These are phyloP conservation scores for Fusarium nelsonii DNA, from an alignment of 2,329 filamentous ascomycete genomes.

Conservation along the genomic window DNA sequence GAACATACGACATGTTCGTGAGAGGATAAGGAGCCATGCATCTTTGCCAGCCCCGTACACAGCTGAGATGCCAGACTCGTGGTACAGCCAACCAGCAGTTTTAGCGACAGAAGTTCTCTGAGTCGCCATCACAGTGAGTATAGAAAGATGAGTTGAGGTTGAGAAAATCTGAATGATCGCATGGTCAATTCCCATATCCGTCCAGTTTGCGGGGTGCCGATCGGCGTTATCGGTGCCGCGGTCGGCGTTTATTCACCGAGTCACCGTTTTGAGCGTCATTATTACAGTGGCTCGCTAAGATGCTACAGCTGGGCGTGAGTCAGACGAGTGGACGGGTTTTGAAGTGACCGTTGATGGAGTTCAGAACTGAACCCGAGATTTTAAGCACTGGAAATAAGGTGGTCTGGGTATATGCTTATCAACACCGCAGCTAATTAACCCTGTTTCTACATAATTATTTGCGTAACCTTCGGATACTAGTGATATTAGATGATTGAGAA, in stretches of 20 bases:
- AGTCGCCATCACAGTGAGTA: constrained; percentile 11
- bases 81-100: constrained; percentile 51
- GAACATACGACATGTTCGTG: constrained; percentile 67
- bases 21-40: constrained; percentile 49
- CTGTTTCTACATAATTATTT: too few relatives aligned
- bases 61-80: constrained; percentile 63
- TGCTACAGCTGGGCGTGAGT: not conserved
- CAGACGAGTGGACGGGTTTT: not conserved
- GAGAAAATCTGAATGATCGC: constrained; percentile 7
- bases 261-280: constrained; percentile 22
- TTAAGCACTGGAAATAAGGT: not conserved
- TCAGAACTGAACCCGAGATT: constrained; percentile 13
- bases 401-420: not conserved
- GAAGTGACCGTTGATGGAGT: not conserved
- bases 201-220: constrained; percentile 31
- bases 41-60: constrained; percentile 59
- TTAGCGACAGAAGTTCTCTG: constrained; percentile 28
- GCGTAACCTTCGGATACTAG: too few relatives aligned
- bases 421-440: accelerated
- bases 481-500: too few relatives aligned
- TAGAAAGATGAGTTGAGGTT: not conserved
- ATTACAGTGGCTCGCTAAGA: not conserved
- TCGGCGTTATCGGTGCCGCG: constrained; percentile 35
- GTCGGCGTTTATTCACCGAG: constrained; percentile 33
- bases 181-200: not conserved